These are phyloP conservation scores for Larix kaempferi DNA, from an alignment of 75 land plant species.

Conservation along the genomic window DNA sequence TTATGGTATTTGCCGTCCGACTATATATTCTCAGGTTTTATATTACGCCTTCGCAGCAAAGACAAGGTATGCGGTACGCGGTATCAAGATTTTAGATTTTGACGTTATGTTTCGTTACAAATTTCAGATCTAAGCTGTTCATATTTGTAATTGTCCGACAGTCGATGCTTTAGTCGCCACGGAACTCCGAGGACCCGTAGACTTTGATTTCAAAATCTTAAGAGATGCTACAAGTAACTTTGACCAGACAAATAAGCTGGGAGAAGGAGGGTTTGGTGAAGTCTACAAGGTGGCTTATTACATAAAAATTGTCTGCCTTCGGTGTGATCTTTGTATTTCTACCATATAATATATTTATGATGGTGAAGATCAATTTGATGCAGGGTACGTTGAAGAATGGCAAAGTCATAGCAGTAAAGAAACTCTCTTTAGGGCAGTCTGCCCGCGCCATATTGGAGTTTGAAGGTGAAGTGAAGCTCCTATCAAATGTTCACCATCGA, in stretches of 20 bases:
- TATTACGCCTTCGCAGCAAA: too few relatives aligned
- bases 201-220: conserved; percentile 23
- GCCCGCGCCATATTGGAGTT: conserved; percentile 20
- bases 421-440: conserved; percentile 11
- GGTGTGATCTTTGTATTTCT: too few relatives aligned
- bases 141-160: neutral
- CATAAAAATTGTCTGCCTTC: too few relatives aligned
- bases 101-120: too few relatives aligned
- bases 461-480: conserved; percentile 14
- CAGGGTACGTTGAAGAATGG: conserved; percentile 48
- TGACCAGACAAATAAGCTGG: conserved; percentile 35
- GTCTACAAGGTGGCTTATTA: conserved; percentile 38
- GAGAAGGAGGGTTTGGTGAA: conserved; percentile 53
- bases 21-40: too few relatives aligned
- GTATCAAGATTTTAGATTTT: too few relatives aligned
- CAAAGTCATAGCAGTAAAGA: conserved; percentile 50
- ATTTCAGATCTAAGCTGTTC: too few relatives aligned
- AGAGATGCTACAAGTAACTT: conserved; percentile 41
- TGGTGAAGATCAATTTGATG: too few relatives aligned
- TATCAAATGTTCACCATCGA: conserved; percentile 13
- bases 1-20: too few relatives aligned
- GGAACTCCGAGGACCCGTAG: conserved; percentile 32
- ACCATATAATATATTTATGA: too few relatives aligned
- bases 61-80: too few relatives aligned
- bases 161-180: conserved; percentile 27